These are phyloP conservation scores for Candida germanica DNA, from an alignment of 805 yeast species.

Conservation along the genomic window DNA sequence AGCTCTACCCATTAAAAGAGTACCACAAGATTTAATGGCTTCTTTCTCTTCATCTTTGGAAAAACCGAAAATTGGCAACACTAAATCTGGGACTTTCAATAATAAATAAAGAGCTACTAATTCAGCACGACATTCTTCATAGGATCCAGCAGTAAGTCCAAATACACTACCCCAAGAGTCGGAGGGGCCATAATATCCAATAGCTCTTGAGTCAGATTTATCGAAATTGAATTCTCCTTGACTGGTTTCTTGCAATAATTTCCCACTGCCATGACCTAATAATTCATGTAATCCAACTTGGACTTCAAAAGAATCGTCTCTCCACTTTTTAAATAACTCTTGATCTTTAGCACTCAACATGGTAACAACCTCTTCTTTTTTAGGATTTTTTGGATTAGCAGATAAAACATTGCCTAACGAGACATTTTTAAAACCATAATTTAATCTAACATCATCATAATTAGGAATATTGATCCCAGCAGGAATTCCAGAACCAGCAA, in stretches of 20 bases:
- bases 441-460: constrained; percentile 83
- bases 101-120: constrained; percentile 80
- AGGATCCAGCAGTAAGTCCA: constrained; percentile 79
- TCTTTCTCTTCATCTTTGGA: constrained; percentile 54
- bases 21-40: constrained; percentile 63
- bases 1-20: constrained; percentile 82
- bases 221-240: constrained; percentile 74
- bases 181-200: constrained; percentile 70
- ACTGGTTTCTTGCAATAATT: constrained; percentile 55
- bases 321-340: constrained; percentile 62
- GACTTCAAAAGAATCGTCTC: constrained; percentile 83
- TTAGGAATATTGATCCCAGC: constrained; percentile 94
- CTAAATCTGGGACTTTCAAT: constrained; percentile 55
- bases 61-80: constrained; percentile 74
- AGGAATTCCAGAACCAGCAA: constrained; percentile 87
- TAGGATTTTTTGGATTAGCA: constrained; percentile 61
- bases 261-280: constrained; percentile 90
- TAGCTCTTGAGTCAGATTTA: constrained; percentile 51
- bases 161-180: constrained; percentile 91
- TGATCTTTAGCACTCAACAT: constrained; percentile 55
- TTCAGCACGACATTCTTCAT: constrained; percentile 93
- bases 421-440: constrained; percentile 84
- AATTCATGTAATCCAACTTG: constrained; percentile 93
- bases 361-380: constrained; percentile 63
- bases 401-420: constrained; percentile 82